Conservation (phyloP, 2,329 filamentous ascomycete species). For the Chaetomiaceae sp. region DNA sequence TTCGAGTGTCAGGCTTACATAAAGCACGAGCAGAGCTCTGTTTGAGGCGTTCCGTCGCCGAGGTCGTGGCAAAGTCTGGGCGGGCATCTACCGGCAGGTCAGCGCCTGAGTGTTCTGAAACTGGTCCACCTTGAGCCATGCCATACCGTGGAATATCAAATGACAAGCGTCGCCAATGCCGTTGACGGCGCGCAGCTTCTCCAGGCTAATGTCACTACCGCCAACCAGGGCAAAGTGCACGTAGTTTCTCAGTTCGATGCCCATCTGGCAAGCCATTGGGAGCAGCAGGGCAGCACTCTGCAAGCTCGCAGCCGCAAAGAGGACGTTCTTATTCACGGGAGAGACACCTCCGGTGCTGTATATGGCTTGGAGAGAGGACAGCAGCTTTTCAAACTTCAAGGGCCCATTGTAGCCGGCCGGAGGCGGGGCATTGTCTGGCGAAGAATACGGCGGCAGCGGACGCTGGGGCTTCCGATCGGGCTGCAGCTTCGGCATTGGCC, state of each 20-base stretch:
- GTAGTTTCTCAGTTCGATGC: constrained; percentile 58
- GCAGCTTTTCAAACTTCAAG: constrained; percentile 63
- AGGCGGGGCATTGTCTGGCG: background rate
- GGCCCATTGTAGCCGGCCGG: constrained; percentile 55
- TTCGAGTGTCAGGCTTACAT: constrained; percentile 40
- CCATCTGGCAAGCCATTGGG: constrained; percentile 86
- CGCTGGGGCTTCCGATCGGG: constrained; percentile 13
- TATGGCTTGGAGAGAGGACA: constrained; percentile 56
- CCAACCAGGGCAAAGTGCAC: constrained; percentile 83
- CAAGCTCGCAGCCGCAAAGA: constrained; percentile 74
- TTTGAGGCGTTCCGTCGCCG: constrained; percentile 65
- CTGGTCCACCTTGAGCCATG: background rate
- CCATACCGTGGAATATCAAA: constrained; percentile 53
- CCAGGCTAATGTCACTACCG: constrained; percentile 62
- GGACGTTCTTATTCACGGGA: constrained; percentile 59
- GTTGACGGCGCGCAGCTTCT: constrained; percentile 70
- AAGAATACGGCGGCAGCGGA: background rate
- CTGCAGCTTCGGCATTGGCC: constrained; percentile 15
- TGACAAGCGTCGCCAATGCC: constrained; percentile 68
- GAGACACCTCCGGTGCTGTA: constrained; percentile 46
- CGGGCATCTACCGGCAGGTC: constrained; percentile 59
- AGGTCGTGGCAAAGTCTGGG: constrained; percentile 65
- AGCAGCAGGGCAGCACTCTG: constrained; percentile 68
- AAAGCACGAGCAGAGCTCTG: constrained; percentile 60
- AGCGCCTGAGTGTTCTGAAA: constrained; percentile 7